Evolutionary conservation across 1,284 basidiomycete species (phyloP).

Genomic region (Tylopilus sp.): DNA sequence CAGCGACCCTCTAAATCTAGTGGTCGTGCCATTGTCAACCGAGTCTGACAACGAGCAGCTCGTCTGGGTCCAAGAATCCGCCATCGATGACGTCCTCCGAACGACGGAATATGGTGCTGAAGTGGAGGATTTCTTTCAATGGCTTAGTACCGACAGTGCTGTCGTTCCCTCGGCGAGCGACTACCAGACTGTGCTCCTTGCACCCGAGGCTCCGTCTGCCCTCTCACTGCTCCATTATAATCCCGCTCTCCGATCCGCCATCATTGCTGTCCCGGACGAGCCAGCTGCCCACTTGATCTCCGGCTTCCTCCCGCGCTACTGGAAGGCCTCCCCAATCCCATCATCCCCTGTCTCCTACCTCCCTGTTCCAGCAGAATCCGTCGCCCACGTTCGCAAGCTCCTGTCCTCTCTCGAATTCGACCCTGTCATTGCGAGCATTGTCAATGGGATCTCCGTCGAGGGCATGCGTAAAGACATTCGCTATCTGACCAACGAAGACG

Average conservation of each 20-base stretch:
- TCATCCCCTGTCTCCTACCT: conserved; percentile 55
- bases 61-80: conserved; percentile 70
- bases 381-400: conserved; percentile 61
- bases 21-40: conserved; percentile 38
- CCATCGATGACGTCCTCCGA: conserved; percentile 57
- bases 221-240: conserved; percentile 28
- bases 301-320: conserved; percentile 66
- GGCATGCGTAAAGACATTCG: conserved; percentile 78
- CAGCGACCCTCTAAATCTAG: neutral
- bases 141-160: conserved; percentile 35
- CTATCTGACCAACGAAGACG: conserved; percentile 87
- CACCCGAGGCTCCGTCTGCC: conserved; percentile 6
- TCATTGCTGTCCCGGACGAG: conserved; percentile 33
- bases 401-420: conserved; percentile 65
- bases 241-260: conserved; percentile 20
- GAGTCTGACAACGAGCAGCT: conserved; percentile 49
- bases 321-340: conserved; percentile 69
- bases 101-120: conserved; percentile 38
- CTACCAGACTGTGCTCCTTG: conserved; percentile 33
- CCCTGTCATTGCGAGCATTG: conserved; percentile 68
- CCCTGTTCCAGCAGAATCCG: conserved; percentile 64
- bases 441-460: conserved; percentile 70
- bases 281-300: conserved; percentile 46
- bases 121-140: conserved; percentile 47
- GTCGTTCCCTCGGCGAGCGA: conserved; percentile 18